Percentiles rank a stretch among this genome's conserved stretches.
These are phyloP conservation scores for Populus trichocarpa DNA, from an alignment of 441 rosid genomes.

Conservation along the genomic window DNA sequence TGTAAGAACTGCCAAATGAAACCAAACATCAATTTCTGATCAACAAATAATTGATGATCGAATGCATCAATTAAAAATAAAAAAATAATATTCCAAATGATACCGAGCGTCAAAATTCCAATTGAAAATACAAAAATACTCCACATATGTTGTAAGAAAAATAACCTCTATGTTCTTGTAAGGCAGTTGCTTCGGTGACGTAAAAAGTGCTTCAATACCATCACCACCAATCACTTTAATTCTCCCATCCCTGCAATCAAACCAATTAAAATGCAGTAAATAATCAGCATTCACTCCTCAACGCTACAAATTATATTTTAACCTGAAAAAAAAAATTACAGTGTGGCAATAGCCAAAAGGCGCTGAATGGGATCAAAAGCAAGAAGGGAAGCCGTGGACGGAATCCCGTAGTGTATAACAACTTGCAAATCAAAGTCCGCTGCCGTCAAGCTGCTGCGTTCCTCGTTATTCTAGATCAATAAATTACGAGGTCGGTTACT, in stretches of 20 bases:
- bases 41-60: no score
- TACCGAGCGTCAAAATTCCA: not conserved
- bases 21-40: conserved; percentile 11
- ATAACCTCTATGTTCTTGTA: conserved; percentile 52
- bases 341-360: conserved; percentile 54
- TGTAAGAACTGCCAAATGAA: conserved; percentile 52
- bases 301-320: not conserved
- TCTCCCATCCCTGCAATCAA: conserved; percentile 51
- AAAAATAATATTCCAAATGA: not conserved
- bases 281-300: not conserved
- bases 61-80: not conserved
- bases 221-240: conserved; percentile 65
- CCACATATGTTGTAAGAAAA: not conserved
- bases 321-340: conserved; percentile 33
- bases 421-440: conserved; percentile 46
- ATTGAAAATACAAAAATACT: not conserved
- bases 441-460: conserved; percentile 33
- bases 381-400: conserved; percentile 59
- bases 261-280: not conserved
- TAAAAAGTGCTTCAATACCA: conserved; percentile 56
- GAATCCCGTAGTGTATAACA: conserved; percentile 52
- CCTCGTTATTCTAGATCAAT: conserved; percentile 26
- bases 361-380: conserved; percentile 62
- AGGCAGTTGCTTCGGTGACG: conserved; percentile 48
- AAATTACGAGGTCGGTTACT: not conserved